Conservation (phyloP, 495 filamentous ascomycete species). For the Bombardia bombarda region DNA sequence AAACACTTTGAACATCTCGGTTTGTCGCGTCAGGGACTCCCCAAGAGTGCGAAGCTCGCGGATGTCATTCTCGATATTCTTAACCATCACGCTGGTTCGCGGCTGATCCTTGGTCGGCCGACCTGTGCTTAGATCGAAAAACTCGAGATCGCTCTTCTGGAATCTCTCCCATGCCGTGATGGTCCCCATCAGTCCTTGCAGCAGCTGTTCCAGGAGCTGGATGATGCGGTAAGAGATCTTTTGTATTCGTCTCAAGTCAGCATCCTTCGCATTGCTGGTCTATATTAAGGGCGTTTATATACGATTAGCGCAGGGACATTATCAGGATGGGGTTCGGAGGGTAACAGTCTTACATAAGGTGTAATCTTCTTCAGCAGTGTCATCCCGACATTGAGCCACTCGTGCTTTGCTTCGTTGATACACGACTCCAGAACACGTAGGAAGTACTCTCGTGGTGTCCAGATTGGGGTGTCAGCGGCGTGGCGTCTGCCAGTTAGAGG, state of each 20-base stretch:
- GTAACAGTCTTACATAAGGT: constrained; percentile 1
- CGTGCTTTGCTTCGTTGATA: constrained; percentile 3
- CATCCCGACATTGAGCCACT: constrained; percentile 8
- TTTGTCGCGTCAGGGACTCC: constrained; percentile 1
- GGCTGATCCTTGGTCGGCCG: neutral
- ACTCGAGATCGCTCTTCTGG: constrained; percentile 6
- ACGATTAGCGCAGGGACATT: too few species aligned
- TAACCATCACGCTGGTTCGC: neutral
- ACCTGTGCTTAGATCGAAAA: constrained; percentile 9
- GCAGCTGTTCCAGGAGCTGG: constrained; percentile 7
- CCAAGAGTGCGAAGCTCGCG: constrained; percentile 2
- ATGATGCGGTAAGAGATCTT: neutral
- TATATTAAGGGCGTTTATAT: too few species aligned
- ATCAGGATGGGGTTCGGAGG: too few species aligned
- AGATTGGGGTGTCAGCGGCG: neutral
- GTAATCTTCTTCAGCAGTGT: constrained; percentile 6
- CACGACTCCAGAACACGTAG: constrained; percentile 5
- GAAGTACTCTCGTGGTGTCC: constrained; percentile 12
- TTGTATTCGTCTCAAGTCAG: neutral
- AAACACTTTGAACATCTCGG: constrained; percentile 1
- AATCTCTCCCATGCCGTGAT: constrained; percentile 10
- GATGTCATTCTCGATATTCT: constrained; percentile 8
- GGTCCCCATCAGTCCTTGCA: neutral
- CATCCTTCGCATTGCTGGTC: neutral
- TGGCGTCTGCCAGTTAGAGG: constrained; percentile 2